Base-by-base conservation (phyloP, 306 rosid genomes). In the Fragaria ananassa region DNA sequence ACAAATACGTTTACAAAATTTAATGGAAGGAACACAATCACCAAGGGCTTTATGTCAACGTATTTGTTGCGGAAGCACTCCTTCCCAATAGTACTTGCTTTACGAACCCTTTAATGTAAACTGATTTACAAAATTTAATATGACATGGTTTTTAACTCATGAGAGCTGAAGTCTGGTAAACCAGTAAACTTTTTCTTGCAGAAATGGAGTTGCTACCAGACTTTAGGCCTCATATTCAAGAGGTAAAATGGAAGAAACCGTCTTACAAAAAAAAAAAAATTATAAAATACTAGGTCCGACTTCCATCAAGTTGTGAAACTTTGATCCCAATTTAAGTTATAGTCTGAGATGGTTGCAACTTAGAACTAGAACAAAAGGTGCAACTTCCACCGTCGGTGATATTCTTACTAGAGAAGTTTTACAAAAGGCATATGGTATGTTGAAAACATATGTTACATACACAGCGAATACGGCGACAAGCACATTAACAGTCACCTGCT, bases 131-230 rank as follows among this genome's bases (percentile, higher is more conserved):
- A 57, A 0, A n/a, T 54, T 19, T 54, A 27, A n/a, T n/a, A n/a
- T 54, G 29, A 58, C 64, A 9, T 4, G 34, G 35, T 58, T 25
- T 58, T 57, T 23, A 23, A 25, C 29, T 58, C 18, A 58, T 23
- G 35, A 58, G 64, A 25, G 18, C n/a, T 41, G 9, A 67, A 6
- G 19, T 6, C 34, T 44, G 27, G 34, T 18, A 34, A 29, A 19
- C 60, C 3, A 8, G 42, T 15, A 68, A 86, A 27, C 19, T 77
- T 82, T 31, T 31, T 31, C 61, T 87, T 83, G 6, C 81, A 23
- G 17, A 23, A 60, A 60, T 27, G 9, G 65, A 60, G 65, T 5
- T 61, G 67, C 67, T 29, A 13, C 29, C 35, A 31, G 4, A 31
- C 35, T 1, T n/a, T 4, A 29, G n/a, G 17, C 35, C 3, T 58